A percentile compares a stretch with the other conserved stretches of the same genome.
Evolutionary conservation across 495 filamentous ascomycete species (phyloP).

Genomic region (Daldinia decipiens): DNA sequence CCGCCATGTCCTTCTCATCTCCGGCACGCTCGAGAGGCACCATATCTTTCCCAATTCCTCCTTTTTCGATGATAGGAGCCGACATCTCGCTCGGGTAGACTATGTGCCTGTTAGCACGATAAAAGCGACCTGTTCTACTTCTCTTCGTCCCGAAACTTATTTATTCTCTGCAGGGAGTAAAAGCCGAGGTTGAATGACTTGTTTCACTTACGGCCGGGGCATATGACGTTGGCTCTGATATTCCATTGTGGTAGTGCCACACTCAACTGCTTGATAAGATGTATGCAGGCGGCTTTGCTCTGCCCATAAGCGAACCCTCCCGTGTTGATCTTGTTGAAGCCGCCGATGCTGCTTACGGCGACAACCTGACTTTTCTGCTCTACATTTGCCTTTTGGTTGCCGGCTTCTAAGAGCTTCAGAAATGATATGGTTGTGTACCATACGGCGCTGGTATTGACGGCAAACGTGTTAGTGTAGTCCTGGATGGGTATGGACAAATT

Average conservation of each 20-base stretch:
- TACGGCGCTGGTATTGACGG: conserved; percentile 68
- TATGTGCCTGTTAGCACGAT: conserved; percentile 35
- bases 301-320: conserved; percentile 69
- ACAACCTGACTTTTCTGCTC: conserved; percentile 69
- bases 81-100: conserved; percentile 75
- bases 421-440: conserved; percentile 74
- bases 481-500: conserved; percentile 63
- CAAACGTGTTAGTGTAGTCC: conserved; percentile 68
- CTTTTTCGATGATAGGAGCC: conserved; percentile 54
- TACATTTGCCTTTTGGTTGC: conserved; percentile 66
- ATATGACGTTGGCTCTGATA: conserved; percentile 73
- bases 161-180: background rate
- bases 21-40: conserved; percentile 63
- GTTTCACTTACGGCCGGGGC: conserved; percentile 68
- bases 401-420: conserved; percentile 68
- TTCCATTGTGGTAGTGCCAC: conserved; percentile 63
- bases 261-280: conserved; percentile 71
- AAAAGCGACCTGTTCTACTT: background rate
- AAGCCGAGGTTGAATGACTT: background rate
- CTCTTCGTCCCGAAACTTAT: background rate
- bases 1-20: conserved; percentile 69
- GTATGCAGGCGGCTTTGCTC: conserved; percentile 71
- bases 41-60: conserved; percentile 45
- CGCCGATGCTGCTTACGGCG: conserved; percentile 70
- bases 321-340: conserved; percentile 64